Evolutionary conservation across 78 protist species (phyloP), one percentile per base, ranked within the genome.

Genomic region (Dictyostelium firmibasis): DNA sequence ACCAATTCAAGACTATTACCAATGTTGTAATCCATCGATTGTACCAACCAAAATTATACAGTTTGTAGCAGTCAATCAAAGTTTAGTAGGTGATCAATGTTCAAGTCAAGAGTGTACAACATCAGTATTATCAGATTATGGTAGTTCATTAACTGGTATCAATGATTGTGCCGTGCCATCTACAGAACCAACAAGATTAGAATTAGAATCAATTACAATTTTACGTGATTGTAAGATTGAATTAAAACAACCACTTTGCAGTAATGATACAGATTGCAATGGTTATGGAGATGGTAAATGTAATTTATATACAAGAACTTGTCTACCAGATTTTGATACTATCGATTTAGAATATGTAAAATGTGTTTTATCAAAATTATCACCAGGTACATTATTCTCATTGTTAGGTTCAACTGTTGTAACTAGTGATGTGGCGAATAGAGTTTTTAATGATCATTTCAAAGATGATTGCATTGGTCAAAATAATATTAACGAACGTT

Each of bases 91-190:
- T 18, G 33, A 89, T 20, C 81, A 89, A 47, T 89, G 94, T 81
- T 47, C 27, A 8, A 47, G 64, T 13, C 1, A 8, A 16, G 88
- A 70, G 7, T 89, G 94, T 14, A 89, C 94, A 16, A 13, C 20
- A 44, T 89, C 94, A 11, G 64, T 89, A 16, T 43, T 89, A n/a
- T 53, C 69, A 16, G 94, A 89, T 4, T 89, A 81, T 67, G 20
- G 29, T 4, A 76, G 47, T 41, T n/a, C 64, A 33, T 23, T 60
- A 10, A 31, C 16, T 72, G 79, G 79, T 18, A 72, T 79, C 25
- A 87, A 69, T 36, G 89, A 41, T 41, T 33, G 69, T 47, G 36
- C 79, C 1, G 79, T 72, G 0, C 79, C 25, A 33, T 31, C 33
- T 1, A 72, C 44, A 0, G 38, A 31, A 18, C 79, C 79, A 33